Conservation (phyloP, 257 asterid genomes). For the Cinchona pubescens region DNA sequence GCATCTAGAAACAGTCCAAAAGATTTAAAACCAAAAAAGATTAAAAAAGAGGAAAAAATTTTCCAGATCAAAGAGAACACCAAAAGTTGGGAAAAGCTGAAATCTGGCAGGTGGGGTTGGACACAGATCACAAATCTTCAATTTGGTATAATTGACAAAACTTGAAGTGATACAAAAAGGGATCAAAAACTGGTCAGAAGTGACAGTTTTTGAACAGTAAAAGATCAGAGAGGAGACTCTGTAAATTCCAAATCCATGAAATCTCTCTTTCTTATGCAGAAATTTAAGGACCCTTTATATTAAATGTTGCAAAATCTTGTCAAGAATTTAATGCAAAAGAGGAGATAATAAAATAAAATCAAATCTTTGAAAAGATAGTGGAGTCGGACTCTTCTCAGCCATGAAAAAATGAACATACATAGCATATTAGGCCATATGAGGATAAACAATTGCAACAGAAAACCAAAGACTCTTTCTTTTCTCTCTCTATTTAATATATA, state of each 20-base stretch:
- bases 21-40: slow-evolving; percentile 13
- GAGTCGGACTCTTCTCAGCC: slow-evolving; percentile 41
- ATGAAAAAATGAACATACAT: slow-evolving; percentile 32
- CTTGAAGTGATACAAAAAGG: slow-evolving; percentile 21
- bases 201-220: slow-evolving; percentile 50
- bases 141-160: slow-evolving; percentile 29
- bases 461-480: slow-evolving; percentile 46
- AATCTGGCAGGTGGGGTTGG: slow-evolving; percentile 42
- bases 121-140: slow-evolving; percentile 48
- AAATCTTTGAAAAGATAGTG: slow-evolving; percentile 36
- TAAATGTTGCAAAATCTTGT: too few species aligned
- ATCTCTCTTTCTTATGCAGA: slow-evolving; percentile 21
- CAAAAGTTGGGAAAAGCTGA: slow-evolving; percentile 21
- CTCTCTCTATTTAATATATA: slow-evolving; percentile 24
- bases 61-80: slow-evolving; percentile 38
- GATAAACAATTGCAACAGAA: slow-evolving; percentile 44
- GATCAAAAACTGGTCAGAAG: slow-evolving; percentile 38
- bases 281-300: slow-evolving; percentile 23
- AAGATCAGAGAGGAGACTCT: slow-evolving; percentile 36
- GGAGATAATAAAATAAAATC: too few species aligned
- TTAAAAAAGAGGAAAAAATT: too few species aligned
- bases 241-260: slow-evolving; percentile 43
- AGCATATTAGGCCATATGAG: slow-evolving; percentile 21
- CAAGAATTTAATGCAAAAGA: too few species aligned
- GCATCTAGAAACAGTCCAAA: too few species aligned